These are phyloP conservation scores for Arthrobotrys sinensis DNA, from an alignment of 2,329 filamentous ascomycete species.

Conservation along the genomic window DNA sequence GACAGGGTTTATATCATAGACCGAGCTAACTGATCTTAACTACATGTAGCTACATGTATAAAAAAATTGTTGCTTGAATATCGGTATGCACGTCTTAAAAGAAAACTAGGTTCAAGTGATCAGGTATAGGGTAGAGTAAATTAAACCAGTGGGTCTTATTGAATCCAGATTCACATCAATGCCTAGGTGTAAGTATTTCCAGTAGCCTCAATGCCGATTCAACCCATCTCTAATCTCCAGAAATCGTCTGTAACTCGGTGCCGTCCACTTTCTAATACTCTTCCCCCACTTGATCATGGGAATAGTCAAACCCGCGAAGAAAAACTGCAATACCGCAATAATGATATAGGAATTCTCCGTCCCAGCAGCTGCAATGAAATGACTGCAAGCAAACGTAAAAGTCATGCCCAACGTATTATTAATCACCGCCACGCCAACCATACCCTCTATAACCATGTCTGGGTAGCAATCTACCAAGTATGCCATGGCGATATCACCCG, in stretches of 20 bases:
- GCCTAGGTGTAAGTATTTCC: too few species aligned
- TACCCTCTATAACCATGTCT: slow-evolving; percentile 74
- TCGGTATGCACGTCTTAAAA: too few species aligned
- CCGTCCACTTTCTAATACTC: slow-evolving; percentile 70
- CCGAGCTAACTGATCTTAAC: too few species aligned
- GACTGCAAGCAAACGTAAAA: slow-evolving; percentile 72
- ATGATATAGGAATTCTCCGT: slow-evolving; percentile 71
- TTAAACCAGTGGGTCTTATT: too few species aligned
- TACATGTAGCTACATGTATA: too few species aligned
- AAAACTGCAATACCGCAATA: slow-evolving; percentile 71
- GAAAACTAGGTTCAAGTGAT: too few species aligned
- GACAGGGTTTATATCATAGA: too few species aligned
- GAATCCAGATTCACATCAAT: too few species aligned
- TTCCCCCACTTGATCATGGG: slow-evolving; percentile 74
- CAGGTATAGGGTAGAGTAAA: too few species aligned
- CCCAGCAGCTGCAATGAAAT: slow-evolving; percentile 71
- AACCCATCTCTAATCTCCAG: slow-evolving; percentile 70
- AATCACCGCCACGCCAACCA: slow-evolving; percentile 74
- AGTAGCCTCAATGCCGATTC: slow-evolving; percentile 21
- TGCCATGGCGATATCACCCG: slow-evolving; percentile 73
- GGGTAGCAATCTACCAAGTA: slow-evolving; percentile 74
- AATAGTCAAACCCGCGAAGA: slow-evolving; percentile 71
- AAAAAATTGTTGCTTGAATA: too few species aligned
- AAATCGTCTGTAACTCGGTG: slow-evolving; percentile 69
- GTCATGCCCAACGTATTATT: slow-evolving; percentile 73